Evolutionary conservation across 129 eudicot species (phyloP), one percentile per base, ranked within the genome.

Genomic region (Flaveria linearis): DNA sequence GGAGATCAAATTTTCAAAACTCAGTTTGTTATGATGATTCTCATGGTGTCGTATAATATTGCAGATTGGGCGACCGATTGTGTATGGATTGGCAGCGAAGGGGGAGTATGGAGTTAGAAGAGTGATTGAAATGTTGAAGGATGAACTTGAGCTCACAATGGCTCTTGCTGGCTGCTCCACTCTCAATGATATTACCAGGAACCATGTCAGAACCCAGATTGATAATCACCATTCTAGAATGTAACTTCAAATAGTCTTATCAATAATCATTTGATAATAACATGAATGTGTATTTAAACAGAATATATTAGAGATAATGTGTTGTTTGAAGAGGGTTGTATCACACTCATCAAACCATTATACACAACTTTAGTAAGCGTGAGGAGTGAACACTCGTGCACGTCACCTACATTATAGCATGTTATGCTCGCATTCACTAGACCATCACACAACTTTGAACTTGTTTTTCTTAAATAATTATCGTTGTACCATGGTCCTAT

Each of bases 101-200:
- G 96, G 93, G 5, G 89, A 87, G 67, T 9, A 80, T 55, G 96
- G 96, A 73, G 89, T 81, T 9, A 76, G 72, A 64, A 79, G 80
- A 58, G 97, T 89, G 61, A 53, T 87, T 25, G 74, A 84, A 17
- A 87, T 92, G 97, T 74, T 86, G 62, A 88, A 92, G 46, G 86
- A 85, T 69, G 92, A 92, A 75, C 90, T 90, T 52, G 98, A 90
- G 85, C 86, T 88, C 2, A 82, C 95, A 45, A 86, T 92, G 96
- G 96, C 96, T 33, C 96, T 92, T 58, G 66, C 91, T 28, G 96
- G 95, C 9, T 92, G 96, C 78, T 77, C 86, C 53, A 78, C 77
- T 60, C 28, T 90, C 13, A 75, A 73, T 75, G 91, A 88, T 83
- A 93, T 88, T 17, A 77, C 88, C 14, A 86, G 97, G 69, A 69